Percentiles rank a stretch among this genome's conserved stretches.
These are phyloP conservation scores for Avena sativa DNA, from an alignment of 176 grass and related monocot genomes.

Conservation along the genomic window DNA sequence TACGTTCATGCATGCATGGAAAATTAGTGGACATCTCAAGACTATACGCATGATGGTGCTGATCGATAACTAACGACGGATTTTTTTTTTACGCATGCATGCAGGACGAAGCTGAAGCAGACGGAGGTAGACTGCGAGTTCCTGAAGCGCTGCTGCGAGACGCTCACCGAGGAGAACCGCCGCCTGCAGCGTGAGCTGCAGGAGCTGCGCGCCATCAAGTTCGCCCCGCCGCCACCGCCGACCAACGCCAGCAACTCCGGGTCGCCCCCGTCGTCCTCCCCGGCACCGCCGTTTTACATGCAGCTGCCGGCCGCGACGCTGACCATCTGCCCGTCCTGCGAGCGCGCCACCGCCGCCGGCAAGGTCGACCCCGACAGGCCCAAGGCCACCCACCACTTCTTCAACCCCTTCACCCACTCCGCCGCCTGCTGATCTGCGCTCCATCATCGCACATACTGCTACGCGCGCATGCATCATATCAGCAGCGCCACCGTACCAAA, in stretches of 20 bases:
- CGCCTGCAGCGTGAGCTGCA: slow-evolving; percentile 84
- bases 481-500: background rate
- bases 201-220: slow-evolving; percentile 73
- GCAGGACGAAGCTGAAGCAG: slow-evolving; percentile 98
- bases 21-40: background rate
- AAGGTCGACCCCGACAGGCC: slow-evolving; percentile 53
- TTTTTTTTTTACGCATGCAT: slow-evolving; percentile 15
- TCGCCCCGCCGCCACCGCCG: slow-evolving; percentile 26
- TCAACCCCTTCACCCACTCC: slow-evolving; percentile 88
- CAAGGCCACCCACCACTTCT: slow-evolving; percentile 74
- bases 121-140: slow-evolving; percentile 93
- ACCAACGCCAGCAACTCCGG: background rate
- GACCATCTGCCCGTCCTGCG: slow-evolving; percentile 85
- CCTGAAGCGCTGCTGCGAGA: slow-evolving; percentile 89
- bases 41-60: background rate
- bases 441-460: too few relatives aligned
- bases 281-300: slow-evolving; percentile 63
- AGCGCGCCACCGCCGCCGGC: slow-evolving; percentile 45
- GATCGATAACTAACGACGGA: background rate
- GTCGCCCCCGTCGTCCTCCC: background rate
- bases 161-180: slow-evolving; percentile 90
- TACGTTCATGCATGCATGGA: slow-evolving; percentile 29
- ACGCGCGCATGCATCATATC: background rate
- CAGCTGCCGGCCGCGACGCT: slow-evolving; percentile 74
- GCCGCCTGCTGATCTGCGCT: slow-evolving; percentile 65